Conservation (phyloP, 2,329 filamentous ascomycete genomes). For the Amesomyces nigricolor region DNA sequence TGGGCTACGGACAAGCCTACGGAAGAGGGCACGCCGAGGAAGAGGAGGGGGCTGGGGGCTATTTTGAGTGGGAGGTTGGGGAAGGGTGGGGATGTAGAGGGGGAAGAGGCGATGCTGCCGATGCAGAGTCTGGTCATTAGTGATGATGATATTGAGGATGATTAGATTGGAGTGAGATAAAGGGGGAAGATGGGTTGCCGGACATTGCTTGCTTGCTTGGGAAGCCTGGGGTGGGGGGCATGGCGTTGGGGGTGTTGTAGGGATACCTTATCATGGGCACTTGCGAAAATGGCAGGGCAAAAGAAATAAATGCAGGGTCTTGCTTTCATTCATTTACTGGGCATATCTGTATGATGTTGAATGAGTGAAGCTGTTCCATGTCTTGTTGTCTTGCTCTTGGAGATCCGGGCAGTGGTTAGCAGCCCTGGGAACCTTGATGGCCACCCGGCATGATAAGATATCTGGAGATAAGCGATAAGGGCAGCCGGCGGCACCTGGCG, state of each 20-base stretch:
- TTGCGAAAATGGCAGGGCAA: no score
- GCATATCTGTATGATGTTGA: background rate
- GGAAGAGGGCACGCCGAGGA: constrained; percentile 47
- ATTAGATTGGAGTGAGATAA: constrained; percentile 28
- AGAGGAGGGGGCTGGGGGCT: constrained; percentile 33
- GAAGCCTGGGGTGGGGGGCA: no score
- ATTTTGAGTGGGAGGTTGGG: constrained; percentile 22
- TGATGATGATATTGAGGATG: constrained; percentile 81
- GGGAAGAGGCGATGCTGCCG: constrained; percentile 35
- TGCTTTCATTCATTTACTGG: no score
- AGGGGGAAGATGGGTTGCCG: no score
- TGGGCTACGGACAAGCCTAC: constrained; percentile 59
- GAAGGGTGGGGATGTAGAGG: constrained; percentile 25
- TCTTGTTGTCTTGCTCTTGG: no score
- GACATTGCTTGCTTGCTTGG: no score
- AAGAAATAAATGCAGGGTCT: no score
- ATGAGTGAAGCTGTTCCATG: no score
- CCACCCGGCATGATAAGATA: constrained; percentile 3
- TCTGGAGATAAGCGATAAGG: constrained; percentile 3
- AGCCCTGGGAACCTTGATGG: constrained; percentile 3
- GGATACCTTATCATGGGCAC: no score
- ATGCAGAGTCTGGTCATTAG: constrained; percentile 66
- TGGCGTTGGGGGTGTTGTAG: no score
- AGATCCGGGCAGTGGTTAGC: no score
- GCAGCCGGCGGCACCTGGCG: no score